These are phyloP conservation scores for Quercus bicolor DNA, from an alignment of 306 rosid species.

Conservation along the genomic window DNA sequence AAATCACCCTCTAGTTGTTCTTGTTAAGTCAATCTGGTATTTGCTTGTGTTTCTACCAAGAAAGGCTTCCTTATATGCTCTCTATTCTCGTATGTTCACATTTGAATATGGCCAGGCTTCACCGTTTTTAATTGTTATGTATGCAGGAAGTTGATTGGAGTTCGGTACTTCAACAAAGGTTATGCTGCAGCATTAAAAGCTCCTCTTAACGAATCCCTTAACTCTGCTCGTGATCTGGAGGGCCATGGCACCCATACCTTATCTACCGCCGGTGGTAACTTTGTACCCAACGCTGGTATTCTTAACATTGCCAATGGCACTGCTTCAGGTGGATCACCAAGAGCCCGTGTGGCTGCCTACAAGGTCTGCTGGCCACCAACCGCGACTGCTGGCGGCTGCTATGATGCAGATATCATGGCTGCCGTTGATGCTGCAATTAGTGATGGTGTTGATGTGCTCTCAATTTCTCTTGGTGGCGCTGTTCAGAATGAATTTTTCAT, in stretches of 20 bases:
- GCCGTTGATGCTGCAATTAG: conserved; percentile 66
- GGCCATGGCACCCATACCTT: conserved; percentile 93
- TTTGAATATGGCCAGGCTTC: not conserved
- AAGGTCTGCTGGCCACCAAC: conserved; percentile 68
- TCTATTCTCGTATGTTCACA: not conserved
- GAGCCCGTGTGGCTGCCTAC: conserved; percentile 69
- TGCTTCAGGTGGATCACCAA: conserved; percentile 88
- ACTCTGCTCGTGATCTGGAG: conserved; percentile 42
- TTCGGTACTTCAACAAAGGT: conserved; percentile 65
- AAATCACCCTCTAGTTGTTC: too few species aligned
- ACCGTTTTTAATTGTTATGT: not conserved
- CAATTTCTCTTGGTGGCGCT: conserved; percentile 33
- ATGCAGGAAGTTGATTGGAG: conserved; percentile 79
- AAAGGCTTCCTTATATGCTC: not conserved
- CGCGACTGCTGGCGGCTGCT: conserved; percentile 19
- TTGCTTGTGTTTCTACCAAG: too few species aligned
- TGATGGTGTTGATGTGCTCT: conserved; percentile 69
- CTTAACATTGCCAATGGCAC: conserved; percentile 67
- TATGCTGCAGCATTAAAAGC: not conserved
- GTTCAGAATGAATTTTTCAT: conserved; percentile 15
- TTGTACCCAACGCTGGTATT: conserved; percentile 38
- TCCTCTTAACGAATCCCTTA: not conserved
- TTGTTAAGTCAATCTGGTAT: too few species aligned
- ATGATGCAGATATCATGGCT: conserved; percentile 50
- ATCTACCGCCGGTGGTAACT: conserved; percentile 82